These are phyloP conservation scores for Balakata baccata DNA, from an alignment of 345 rosid species.

Conservation along the genomic window DNA sequence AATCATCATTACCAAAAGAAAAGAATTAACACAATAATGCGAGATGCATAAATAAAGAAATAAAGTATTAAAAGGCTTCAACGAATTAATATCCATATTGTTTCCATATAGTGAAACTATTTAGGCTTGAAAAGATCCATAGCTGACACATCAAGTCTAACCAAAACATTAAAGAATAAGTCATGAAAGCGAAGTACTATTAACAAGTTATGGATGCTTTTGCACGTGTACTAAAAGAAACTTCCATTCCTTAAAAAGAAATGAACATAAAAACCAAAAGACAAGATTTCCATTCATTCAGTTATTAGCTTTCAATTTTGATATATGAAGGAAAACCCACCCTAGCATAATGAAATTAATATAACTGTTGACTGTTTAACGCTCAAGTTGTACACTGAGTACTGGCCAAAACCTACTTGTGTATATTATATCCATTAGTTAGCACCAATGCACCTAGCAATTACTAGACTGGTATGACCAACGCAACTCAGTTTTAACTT, in stretches of 20 bases:
- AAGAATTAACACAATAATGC: no score
- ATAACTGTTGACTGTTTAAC: background rate
- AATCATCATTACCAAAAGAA: no score
- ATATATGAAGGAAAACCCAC: background rate
- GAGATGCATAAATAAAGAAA: no score
- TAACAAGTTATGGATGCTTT: background rate
- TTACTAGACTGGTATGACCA: background rate
- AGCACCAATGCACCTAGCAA: background rate
- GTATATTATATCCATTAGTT: background rate
- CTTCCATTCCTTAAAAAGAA: background rate
- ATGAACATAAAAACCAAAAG: no score
- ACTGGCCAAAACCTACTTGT: background rate
- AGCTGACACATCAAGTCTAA: background rate
- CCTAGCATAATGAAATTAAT: background rate
- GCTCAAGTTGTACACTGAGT: background rate
- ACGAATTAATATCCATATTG: no score
- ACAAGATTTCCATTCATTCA: background rate
- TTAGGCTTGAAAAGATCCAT: background rate
- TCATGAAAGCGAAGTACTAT: background rate
- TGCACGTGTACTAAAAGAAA: background rate
- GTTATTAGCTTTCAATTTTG: background rate
- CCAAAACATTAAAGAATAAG: background rate
- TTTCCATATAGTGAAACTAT: no score
- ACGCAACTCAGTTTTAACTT: no score
- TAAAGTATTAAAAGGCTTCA: no score